These are phyloP conservation scores for Fimicolochytrium jonesii DNA, from an alignment of 192 early-diverging fungal species.

Conservation along the genomic window DNA sequence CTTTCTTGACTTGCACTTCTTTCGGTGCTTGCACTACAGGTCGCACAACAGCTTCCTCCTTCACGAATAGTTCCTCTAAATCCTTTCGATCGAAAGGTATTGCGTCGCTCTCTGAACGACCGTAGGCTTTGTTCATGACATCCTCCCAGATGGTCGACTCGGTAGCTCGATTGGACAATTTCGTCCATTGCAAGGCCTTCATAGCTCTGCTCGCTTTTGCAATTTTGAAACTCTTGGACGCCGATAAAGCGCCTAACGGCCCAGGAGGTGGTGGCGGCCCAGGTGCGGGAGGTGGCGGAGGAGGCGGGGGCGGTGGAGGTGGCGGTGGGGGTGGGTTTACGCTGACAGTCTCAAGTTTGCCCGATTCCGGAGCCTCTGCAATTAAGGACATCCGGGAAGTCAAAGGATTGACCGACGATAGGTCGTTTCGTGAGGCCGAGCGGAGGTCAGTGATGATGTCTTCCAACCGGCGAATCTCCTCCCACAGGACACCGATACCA, in stretches of 20 bases:
- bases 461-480: conserved; percentile 35
- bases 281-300: conserved; percentile 1
- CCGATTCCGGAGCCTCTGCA: too few relatives aligned
- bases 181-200: conserved; percentile 46
- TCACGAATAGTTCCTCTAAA: conserved; percentile 32
- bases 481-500: conserved; percentile 28
- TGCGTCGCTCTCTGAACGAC: not conserved
- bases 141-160: conserved; percentile 39
- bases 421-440: not conserved
- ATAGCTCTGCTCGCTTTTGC: conserved; percentile 26
- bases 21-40: not conserved
- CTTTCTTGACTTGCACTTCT: conserved; percentile 2
- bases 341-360: not conserved
- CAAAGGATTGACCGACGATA: not conserved
- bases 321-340: conserved; percentile 12
- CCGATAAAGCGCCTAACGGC: not conserved
- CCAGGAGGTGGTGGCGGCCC: conserved; percentile 27
- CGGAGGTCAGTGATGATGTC: conserved; percentile 22
- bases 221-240: conserved; percentile 5
- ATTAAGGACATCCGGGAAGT: too few relatives aligned
- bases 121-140: conserved; percentile 36
- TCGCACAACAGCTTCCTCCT: conserved; percentile 10
- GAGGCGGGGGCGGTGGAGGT: conserved; percentile 26
- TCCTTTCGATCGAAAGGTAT: conserved; percentile 32
- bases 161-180: conserved; percentile 29